phyloP scores from a whole-genome alignment of 805 yeast species.

The Kodamaea nitidulidarum region DNA sequence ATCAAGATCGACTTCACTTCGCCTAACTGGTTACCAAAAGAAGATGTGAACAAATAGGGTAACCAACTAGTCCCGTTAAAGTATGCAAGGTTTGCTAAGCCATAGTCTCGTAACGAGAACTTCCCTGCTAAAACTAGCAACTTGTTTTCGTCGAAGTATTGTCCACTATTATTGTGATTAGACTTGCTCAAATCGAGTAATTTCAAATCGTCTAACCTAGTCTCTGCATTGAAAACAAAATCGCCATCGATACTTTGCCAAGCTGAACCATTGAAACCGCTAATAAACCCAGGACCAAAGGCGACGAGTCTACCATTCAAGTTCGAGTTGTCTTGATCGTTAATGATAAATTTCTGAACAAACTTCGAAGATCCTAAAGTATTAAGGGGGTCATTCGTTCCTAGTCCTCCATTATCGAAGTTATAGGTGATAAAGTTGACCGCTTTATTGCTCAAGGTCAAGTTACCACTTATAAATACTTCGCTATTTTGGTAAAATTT shows the following conservation, averaged over 20 bases:
- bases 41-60: slow-evolving; percentile 52
- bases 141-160: slow-evolving; percentile 41
- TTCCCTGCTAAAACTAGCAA: slow-evolving; percentile 57
- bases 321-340: slow-evolving; percentile 34
- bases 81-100: slow-evolving; percentile 56
- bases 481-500: slow-evolving; percentile 38
- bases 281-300: slow-evolving; percentile 30
- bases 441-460: slow-evolving; percentile 35
- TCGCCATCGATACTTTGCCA: slow-evolving; percentile 45
- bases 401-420: slow-evolving; percentile 35
- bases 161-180: slow-evolving; percentile 26
- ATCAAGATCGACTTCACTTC: slow-evolving; percentile 28
- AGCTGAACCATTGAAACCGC: slow-evolving; percentile 42
- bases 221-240: slow-evolving; percentile 25
- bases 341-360: slow-evolving; percentile 43
- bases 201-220: slow-evolving; percentile 42
- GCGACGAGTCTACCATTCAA: slow-evolving; percentile 39
- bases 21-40: slow-evolving; percentile 21
- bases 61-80: slow-evolving; percentile 66
- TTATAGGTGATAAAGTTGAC: slow-evolving; percentile 52
- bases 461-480: slow-evolving; percentile 50
- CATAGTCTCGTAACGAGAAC: slow-evolving; percentile 47
- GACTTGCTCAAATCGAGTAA: slow-evolving; percentile 34
- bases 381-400: slow-evolving; percentile 19
- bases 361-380: slow-evolving; percentile 17